Evolutionary conservation across 116 monocot genomes (phyloP).

Genomic region (Phalaenopsis hybrid): DNA sequence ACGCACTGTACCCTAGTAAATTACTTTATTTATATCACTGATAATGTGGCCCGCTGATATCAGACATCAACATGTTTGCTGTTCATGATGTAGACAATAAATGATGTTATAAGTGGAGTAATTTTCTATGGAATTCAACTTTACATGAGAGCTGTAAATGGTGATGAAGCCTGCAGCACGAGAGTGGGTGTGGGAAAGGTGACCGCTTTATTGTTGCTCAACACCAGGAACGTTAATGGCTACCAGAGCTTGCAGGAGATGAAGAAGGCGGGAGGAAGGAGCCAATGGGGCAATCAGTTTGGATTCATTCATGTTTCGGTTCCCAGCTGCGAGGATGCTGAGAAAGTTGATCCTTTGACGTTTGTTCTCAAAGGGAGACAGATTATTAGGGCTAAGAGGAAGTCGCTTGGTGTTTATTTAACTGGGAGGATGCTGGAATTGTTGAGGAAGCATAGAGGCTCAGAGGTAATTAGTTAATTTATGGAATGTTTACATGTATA

Average conservation of each 20-base stretch:
- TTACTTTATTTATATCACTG: too few species aligned
- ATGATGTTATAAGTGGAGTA: constrained; percentile 48
- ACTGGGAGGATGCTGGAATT: constrained; percentile 41
- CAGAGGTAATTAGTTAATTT: constrained; percentile 28
- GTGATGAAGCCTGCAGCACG: background rate
- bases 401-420: constrained; percentile 47
- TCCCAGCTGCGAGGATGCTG: constrained; percentile 19
- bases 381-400: constrained; percentile 44
- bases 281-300: constrained; percentile 60
- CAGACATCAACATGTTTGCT: too few species aligned
- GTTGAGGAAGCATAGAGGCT: constrained; percentile 44
- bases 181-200: background rate
- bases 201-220: constrained; percentile 51
- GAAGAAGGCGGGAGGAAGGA: constrained; percentile 17
- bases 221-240: constrained; percentile 32
- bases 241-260: constrained; percentile 34
- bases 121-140: constrained; percentile 53
- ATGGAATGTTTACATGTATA: too few species aligned
- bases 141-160: constrained; percentile 21
- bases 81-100: constrained; percentile 35
- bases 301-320: constrained; percentile 47
- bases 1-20: too few species aligned
- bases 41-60: too few species aligned
- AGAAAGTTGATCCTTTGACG: constrained; percentile 32
- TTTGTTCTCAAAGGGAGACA: constrained; percentile 34